phyloP scores from a whole-genome alignment of 805 yeast genomes.

The Monosporozyma solicola region DNA sequence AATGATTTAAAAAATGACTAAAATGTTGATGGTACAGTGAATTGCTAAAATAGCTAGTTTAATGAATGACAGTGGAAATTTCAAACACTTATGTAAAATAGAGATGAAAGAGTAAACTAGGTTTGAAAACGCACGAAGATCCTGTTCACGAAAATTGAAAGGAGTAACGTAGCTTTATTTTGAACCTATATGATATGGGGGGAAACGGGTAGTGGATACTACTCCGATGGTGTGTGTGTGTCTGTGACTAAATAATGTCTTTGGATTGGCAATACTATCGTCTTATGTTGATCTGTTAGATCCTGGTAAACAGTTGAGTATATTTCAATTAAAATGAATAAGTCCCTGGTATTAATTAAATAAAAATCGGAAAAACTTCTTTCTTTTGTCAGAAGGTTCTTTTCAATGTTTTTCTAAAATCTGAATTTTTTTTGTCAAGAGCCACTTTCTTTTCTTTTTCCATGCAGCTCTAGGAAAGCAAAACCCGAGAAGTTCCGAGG shows the following conservation, averaged over 20 bases:
- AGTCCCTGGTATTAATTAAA: not conserved
- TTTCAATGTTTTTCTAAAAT: not conserved
- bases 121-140: not conserved
- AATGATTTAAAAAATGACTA: not conserved
- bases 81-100: not conserved
- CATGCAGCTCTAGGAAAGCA: not conserved
- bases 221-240: not conserved
- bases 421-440: not conserved
- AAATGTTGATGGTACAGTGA: not conserved
- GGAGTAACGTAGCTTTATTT: not conserved
- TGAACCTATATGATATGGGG: not conserved
- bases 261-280: not conserved
- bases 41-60: not conserved
- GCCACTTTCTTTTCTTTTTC: not conserved
- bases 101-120: not conserved
- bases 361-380: not conserved
- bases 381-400: not conserved
- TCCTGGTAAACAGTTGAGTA: not conserved
- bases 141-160: not conserved
- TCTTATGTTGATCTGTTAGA: not conserved
- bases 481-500: not conserved
- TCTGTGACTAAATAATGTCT: not conserved
- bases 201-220: not conserved
- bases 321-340: not conserved
- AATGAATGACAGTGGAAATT: not conserved